Evolutionary conservation across 164 flowering plant genomes (phyloP).

Genomic region (Tetrastigma voinierianum): DNA sequence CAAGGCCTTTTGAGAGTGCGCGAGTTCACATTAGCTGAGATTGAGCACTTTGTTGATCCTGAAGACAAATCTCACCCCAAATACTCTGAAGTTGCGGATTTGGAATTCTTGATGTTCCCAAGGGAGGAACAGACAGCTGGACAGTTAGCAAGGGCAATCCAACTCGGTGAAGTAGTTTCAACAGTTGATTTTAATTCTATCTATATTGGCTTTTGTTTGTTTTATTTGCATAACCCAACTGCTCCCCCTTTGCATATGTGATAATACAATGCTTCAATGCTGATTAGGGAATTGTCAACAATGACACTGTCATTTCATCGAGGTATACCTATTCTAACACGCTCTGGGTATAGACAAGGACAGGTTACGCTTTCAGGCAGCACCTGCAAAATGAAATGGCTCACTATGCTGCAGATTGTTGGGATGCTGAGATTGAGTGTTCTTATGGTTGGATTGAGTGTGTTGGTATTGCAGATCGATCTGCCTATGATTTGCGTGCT

Average conservation of each 20-base stretch:
- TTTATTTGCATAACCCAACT: not conserved
- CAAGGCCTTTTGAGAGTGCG: conserved; percentile 98
- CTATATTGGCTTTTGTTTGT: not conserved
- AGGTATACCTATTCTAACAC: conserved; percentile 85
- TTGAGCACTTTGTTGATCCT: conserved; percentile 97
- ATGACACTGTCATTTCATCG: conserved; percentile 91
- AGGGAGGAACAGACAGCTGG: too few relatives aligned
- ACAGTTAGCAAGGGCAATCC: conserved; percentile 51
- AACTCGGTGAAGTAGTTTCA: conserved; percentile 79
- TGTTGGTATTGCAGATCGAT: conserved; percentile 98
- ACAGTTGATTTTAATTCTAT: conserved; percentile 38
- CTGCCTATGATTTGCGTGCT: conserved; percentile 89
- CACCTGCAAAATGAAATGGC: conserved; percentile 99
- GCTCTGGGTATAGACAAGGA: conserved; percentile 84
- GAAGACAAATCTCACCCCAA: conserved; percentile 92
- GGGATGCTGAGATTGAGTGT: conserved; percentile 99
- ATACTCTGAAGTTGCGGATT: too few relatives aligned
- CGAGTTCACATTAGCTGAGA: conserved; percentile 94
- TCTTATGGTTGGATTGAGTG: conserved; percentile 99
- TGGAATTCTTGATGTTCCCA: too few relatives aligned
- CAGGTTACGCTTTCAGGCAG: conserved; percentile 84
- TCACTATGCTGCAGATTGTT: conserved; percentile 98
- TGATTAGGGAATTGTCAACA: conserved; percentile 85
- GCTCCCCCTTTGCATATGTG: not conserved
- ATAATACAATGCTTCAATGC: not conserved